Evolutionary conservation across 176 grass and related monocot species (phyloP), one percentile per base, ranked within the genome.

Genomic region (Carex kokanica): DNA sequence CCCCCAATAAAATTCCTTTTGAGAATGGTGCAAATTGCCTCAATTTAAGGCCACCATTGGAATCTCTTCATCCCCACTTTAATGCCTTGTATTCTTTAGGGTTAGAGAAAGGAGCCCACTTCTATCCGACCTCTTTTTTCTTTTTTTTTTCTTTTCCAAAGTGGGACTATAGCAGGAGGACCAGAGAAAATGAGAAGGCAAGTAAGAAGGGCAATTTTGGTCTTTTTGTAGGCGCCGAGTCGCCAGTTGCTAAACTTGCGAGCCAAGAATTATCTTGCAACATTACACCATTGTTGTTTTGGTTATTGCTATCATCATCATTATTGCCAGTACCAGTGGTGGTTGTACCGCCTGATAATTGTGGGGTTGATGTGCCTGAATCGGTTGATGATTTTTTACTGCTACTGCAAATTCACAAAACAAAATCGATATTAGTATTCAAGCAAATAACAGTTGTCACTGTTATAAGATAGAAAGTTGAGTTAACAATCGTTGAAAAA

Each of bases 161-260:
- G 1, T 13, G 16, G 18, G 38, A 20, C 88, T 95, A 96, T 91
- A 96, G 93, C 14, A 84, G 61, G 31, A 83, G 62, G 36, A 88
- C 0, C n/a, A 60, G 71, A 23, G 79, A 81, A 11, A 88, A 7
- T 86, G 90, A 36, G 5, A 80, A 85, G 1, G 78, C 72, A 83
- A 92, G 18, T 0, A 55, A 60, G 52, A 16, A 32, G 2, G 23
- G 80, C 1, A 49, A 81, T 8, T 77, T 14, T 4, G 32, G 55
- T 67, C 21, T 36, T 11, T 84, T 23, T 34, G 73, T 73, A 36
- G 49, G 40, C 8, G 69, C 74, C 1, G 88, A 52, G 25, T 89
- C 91, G 36, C 93, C 93, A 6, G 87, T 96, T 81, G 93, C 93
- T 70, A 93, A 81, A 84, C 87, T 91, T 82, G 93, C 93, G 32